Conservation (phyloP, 2,329 filamentous ascomycete genomes). For the Didymella lethalis region DNA sequence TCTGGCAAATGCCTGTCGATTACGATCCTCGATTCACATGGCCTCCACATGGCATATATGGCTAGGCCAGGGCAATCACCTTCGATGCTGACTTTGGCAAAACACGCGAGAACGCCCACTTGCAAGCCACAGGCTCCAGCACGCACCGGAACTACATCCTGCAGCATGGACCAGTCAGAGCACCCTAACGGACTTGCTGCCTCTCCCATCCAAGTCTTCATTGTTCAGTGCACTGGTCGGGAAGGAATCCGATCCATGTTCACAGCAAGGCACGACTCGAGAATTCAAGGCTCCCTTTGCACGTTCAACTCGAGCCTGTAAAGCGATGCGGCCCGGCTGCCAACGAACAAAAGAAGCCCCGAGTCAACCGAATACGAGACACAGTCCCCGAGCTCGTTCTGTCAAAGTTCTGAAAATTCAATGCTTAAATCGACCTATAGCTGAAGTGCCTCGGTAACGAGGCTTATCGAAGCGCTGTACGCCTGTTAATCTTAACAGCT, state of each 20-base stretch:
- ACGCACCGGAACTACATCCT: slow-evolving; percentile 17
- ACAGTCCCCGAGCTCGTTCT: slow-evolving; percentile 5
- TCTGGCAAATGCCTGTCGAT: background rate
- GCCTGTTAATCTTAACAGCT: slow-evolving; percentile 31
- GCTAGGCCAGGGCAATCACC: slow-evolving; percentile 5
- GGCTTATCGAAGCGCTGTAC: slow-evolving; percentile 14
- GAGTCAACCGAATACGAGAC: slow-evolving; percentile 25
- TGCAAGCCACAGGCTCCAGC: slow-evolving; percentile 6
- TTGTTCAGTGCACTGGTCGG: slow-evolving; percentile 8
- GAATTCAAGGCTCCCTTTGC: slow-evolving; percentile 22
- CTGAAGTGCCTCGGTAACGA: slow-evolving; percentile 19
- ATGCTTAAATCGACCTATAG: slow-evolving; percentile 5
- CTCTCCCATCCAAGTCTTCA: slow-evolving; percentile 14
- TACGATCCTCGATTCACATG: slow-evolving; percentile 8
- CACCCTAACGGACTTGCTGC: slow-evolving; percentile 21
- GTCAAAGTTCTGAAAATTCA: slow-evolving; percentile 5
- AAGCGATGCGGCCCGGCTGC: slow-evolving; percentile 29
- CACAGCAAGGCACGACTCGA: slow-evolving; percentile 26
- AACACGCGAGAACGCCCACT: slow-evolving; percentile 4
- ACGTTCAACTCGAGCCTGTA: slow-evolving; percentile 21
- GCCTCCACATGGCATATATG: slow-evolving; percentile 14
- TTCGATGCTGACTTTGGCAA: slow-evolving; percentile 9
- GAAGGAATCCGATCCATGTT: slow-evolving; percentile 19
- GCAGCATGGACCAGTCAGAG: slow-evolving; percentile 17
- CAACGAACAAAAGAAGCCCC: slow-evolving; percentile 29